A percentile compares a stretch with the other conserved stretches of the same genome.
Conservation (phyloP, 768 basidiomycete genomes). For the Agrocybe pediades region DNA sequence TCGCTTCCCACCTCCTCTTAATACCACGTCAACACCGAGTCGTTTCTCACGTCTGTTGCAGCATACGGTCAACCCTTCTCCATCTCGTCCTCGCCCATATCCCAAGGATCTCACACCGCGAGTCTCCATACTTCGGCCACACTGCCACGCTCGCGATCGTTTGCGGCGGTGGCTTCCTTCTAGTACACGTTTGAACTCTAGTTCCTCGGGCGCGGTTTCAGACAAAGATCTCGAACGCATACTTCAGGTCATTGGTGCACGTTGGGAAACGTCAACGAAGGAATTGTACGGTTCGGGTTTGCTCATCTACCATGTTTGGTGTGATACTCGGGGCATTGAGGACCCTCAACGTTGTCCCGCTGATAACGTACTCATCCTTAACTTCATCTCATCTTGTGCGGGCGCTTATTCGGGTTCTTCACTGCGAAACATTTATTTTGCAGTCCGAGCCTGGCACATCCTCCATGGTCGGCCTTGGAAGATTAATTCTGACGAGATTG, state of each 20-base stretch:
- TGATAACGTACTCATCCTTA: constrained; percentile 16
- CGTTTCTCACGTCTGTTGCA: no score
- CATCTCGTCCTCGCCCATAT: no score
- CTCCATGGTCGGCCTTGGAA: constrained; percentile 25
- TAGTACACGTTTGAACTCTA: no score
- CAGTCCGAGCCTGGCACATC: constrained; percentile 38
- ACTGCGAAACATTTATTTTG: constrained; percentile 29
- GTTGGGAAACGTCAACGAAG: constrained; percentile 12
- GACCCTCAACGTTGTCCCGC: constrained; percentile 27
- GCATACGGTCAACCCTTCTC: no score
- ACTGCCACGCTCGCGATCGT: neutral
- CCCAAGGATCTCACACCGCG: no score
- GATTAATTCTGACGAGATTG: constrained; percentile 5
- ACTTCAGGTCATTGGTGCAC: constrained; percentile 11
- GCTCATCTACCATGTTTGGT: constrained; percentile 5
- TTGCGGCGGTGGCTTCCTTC: neutral
- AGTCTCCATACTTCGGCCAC: neutral
- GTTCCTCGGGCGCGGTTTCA: neutral
- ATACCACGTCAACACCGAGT: no score
- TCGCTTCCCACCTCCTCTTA: no score
- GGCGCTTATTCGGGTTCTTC: constrained; percentile 30
- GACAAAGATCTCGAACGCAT: constrained; percentile 15
- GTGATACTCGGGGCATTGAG: constrained; percentile 14
- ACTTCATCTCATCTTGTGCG: constrained; percentile 19
- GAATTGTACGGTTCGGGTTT: constrained; percentile 5